Conservation (phyloP, 768 basidiomycete genomes). For the Chiua virens region DNA sequence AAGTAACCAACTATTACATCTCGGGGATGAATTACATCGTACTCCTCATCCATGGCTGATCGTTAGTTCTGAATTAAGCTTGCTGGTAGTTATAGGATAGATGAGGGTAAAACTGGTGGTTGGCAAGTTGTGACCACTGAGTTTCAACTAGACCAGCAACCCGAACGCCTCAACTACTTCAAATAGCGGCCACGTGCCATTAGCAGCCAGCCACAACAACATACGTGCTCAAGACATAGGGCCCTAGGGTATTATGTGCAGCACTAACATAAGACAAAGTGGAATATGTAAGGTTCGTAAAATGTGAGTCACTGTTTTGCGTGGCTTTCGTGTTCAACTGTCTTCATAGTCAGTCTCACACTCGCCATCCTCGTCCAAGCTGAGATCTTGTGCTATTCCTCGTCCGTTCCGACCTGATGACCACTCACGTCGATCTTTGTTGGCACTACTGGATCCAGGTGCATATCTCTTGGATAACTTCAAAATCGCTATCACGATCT, state of each 20-base stretch:
- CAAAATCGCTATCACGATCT: constrained; percentile 18
- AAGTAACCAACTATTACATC: constrained; percentile 12
- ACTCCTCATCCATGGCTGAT: constrained; percentile 93
- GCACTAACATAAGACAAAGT: neutral
- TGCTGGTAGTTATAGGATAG: constrained; percentile 9
- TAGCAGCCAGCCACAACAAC: constrained; percentile 1
- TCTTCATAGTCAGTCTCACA: constrained; percentile 21
- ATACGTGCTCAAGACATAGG: neutral
- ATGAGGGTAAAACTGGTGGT: constrained; percentile 7
- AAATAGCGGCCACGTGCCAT: constrained; percentile 32
- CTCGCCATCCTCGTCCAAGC: constrained; percentile 19
- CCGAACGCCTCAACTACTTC: constrained; percentile 21
- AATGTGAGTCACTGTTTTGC: neutral
- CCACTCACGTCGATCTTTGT: constrained; percentile 19
- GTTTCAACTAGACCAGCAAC: neutral
- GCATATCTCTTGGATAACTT: constrained; percentile 29
- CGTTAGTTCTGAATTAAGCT: constrained; percentile 11
- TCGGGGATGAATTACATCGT: constrained; percentile 64
- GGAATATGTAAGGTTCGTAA: constrained; percentile 2
- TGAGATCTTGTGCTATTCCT: constrained; percentile 1
- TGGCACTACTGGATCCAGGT: constrained; percentile 6
- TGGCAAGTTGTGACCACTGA: constrained; percentile 14
- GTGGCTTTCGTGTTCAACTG: neutral
- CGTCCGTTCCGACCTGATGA: constrained; percentile 23
- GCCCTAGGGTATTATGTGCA: constrained; percentile 8